Conservation (phyloP, 805 yeast genomes). For the Metschnikowia lunata region DNA sequence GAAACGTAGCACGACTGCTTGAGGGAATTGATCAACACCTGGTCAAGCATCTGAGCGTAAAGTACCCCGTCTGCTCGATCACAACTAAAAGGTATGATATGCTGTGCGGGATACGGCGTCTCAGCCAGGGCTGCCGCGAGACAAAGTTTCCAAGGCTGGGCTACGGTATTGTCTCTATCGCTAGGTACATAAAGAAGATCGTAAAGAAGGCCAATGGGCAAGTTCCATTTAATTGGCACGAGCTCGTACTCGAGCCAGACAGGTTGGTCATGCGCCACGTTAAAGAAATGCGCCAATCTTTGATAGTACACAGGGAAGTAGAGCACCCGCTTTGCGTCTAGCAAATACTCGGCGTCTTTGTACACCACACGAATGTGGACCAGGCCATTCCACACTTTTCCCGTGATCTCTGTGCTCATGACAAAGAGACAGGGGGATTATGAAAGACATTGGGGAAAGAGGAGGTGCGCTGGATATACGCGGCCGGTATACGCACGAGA, state of each 20-base stretch:
- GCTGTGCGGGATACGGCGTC: conserved; percentile 24
- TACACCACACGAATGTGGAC: conserved; percentile 41
- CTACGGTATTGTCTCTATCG: conserved; percentile 38
- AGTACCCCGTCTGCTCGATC: conserved; percentile 11
- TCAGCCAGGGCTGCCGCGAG: conserved; percentile 11
- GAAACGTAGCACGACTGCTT: conserved; percentile 78
- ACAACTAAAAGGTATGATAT: conserved; percentile 28
- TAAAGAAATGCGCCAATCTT: conserved; percentile 36
- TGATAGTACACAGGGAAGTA: conserved; percentile 47
- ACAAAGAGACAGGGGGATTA: too few species aligned
- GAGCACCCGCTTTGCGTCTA: conserved; percentile 39
- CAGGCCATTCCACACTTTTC: conserved; percentile 51
- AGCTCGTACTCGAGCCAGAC: conserved; percentile 66
- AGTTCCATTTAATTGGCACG: conserved; percentile 69
- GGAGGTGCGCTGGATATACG: too few species aligned
- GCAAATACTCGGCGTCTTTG: conserved; percentile 17
- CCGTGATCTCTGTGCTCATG: conserved; percentile 22
- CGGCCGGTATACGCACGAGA: too few species aligned
- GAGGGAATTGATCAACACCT: conserved; percentile 68
- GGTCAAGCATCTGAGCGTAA: conserved; percentile 34
- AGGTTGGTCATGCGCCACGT: conserved; percentile 20
- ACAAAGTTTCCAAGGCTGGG: conserved; percentile 34
- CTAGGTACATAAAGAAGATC: conserved; percentile 46
- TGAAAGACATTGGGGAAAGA: too few species aligned
- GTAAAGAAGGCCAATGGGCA: conserved; percentile 66